phyloP scores from a whole-genome alignment of 2,329 filamentous ascomycete species.

The Gnomoniopsis smithogilvyi region DNA sequence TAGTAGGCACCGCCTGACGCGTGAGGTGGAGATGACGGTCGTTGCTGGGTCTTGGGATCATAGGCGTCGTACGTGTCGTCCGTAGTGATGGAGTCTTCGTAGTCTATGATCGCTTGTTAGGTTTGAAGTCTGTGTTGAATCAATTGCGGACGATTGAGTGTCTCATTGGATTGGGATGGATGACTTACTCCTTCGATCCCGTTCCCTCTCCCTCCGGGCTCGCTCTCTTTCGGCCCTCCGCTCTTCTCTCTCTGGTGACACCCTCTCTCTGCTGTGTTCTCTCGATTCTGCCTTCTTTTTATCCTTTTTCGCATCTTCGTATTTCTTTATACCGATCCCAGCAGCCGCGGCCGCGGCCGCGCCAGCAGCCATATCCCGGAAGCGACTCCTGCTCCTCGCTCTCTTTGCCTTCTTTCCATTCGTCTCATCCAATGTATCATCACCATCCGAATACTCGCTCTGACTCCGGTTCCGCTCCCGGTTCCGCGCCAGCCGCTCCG shows the following conservation, averaged over 20 bases:
- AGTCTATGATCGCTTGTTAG: constrained; percentile 25
- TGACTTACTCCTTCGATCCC: constrained; percentile 32
- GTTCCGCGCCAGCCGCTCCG: constrained; percentile 30
- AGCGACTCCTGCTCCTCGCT: constrained; percentile 52
- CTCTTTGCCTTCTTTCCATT: constrained; percentile 38
- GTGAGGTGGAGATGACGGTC: constrained; percentile 44
- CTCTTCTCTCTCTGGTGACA: constrained; percentile 29
- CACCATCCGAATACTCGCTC: constrained; percentile 20
- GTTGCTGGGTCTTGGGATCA: constrained; percentile 19
- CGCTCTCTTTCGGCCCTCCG: constrained; percentile 24
- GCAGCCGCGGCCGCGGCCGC: constrained; percentile 56
- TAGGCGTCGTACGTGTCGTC: constrained; percentile 34
- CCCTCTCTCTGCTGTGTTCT: constrained; percentile 33
- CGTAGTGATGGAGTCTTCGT: constrained; percentile 32
- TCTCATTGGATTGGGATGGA: background rate
- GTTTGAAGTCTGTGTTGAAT: background rate
- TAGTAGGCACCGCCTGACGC: constrained; percentile 51
- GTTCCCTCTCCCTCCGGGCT: constrained; percentile 33
- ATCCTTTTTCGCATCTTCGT: constrained; percentile 45
- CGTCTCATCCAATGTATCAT: constrained; percentile 16
- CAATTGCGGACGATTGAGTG: background rate
- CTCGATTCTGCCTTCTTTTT: constrained; percentile 30
- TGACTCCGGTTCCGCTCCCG: constrained; percentile 24
- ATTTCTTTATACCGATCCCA: constrained; percentile 61
- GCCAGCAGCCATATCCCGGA: constrained; percentile 54